phyloP scores from a whole-genome alignment of 2,329 filamentous ascomycete species.

The Onygena corvina region DNA sequence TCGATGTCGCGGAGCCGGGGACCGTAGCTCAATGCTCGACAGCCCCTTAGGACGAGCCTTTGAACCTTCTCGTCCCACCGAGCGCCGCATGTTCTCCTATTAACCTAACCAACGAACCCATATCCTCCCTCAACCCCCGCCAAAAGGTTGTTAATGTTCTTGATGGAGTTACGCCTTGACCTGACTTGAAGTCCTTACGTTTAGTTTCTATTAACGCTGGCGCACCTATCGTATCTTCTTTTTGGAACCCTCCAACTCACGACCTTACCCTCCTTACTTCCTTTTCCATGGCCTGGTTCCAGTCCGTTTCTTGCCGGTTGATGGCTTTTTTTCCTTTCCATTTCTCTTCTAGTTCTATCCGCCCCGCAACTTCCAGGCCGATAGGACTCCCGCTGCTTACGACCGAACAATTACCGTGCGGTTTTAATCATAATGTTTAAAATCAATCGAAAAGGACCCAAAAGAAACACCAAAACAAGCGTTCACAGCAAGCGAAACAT shows the following conservation, averaged over 20 bases:
- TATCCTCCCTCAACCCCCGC: not conserved
- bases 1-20: slow-evolving; percentile 28
- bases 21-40: slow-evolving; percentile 24
- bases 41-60: slow-evolving; percentile 28
- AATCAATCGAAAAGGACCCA: too few relatives aligned
- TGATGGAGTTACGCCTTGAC: slow-evolving; percentile 8
- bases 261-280: not conserved
- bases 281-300: not conserved
- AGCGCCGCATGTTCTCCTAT: slow-evolving; percentile 36
- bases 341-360: not conserved
- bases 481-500: slow-evolving; percentile 1
- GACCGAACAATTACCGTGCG: not conserved
- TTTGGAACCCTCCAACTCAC: not conserved
- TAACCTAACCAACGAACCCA: slow-evolving; percentile 15
- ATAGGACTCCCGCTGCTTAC: slow-evolving; percentile 1
- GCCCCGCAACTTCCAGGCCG: not conserved
- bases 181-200: slow-evolving; percentile 7
- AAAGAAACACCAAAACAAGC: not conserved
- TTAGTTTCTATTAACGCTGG: slow-evolving; percentile 7
- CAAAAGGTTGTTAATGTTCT: slow-evolving; percentile 4
- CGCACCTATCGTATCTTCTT: not conserved
- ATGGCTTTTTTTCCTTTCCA: not conserved
- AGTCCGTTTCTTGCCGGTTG: not conserved
- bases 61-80: slow-evolving; percentile 26
- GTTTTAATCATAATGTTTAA: not conserved